Base-by-base conservation (phyloP, 1,284 basidiomycete species). In the Marasmius oreades region DNA sequence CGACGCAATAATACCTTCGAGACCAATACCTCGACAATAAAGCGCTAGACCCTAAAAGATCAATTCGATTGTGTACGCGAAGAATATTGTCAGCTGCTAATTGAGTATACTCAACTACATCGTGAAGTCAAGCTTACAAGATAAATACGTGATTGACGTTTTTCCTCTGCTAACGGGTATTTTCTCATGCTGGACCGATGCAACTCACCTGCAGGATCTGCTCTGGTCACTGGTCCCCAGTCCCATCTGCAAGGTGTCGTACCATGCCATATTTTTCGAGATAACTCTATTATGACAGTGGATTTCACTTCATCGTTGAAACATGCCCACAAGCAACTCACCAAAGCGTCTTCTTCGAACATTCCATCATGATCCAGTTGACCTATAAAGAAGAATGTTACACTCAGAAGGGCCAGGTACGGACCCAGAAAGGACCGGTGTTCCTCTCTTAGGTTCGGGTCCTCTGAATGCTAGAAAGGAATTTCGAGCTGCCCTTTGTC, bases 391-490 rank as follows among this genome's bases (percentile, higher is more conserved):
- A 92, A 68, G 63, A 86, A 78, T 0, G 88, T 87, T 63, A 93
- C 73, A 56, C 90, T 91, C 55, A 95, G 63, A 51, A 95, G 64
- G 6, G 93, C 93, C 44, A 96, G 79, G 39, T 89, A 23, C 77
- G 90, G 58, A 92, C 68, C 88, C 86, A 92, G 78, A 92, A 92
- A 7, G 90, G 90, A 16, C 90, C 90, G 0, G 90, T 90, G 65
- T 86, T 42, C 86, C 89, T 59, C 73, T 76, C 24, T 69, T 66
- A 20, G 76, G 70, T 22, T 57, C 62, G 8, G 77, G 7, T 4
- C 85, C 82, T 55, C 84, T 84, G 63, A 92, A 91, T 31, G 79
- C 87, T 84, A 56, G 20, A 53, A 22, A 20, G n/a, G 22, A 24
- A 11, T 31, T 26, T 14, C 20, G 24, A n/a, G 20, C 26, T 50